phyloP scores from a whole-genome alignment of 208 protist genomes.

The Leishmania braziliensis region DNA sequence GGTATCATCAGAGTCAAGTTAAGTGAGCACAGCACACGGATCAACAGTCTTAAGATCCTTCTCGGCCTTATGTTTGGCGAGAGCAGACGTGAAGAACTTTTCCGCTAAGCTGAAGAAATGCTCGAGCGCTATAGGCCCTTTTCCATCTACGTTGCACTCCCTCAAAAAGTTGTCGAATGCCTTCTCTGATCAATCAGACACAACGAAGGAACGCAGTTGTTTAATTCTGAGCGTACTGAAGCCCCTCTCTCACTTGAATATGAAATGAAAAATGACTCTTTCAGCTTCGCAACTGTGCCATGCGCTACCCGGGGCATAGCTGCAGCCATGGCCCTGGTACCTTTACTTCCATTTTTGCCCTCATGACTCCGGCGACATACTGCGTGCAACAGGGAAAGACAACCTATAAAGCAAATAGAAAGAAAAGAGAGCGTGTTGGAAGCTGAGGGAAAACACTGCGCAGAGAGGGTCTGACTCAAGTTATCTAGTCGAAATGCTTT shows the following conservation, averaged over 20 bases:
- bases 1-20: constrained; percentile 49
- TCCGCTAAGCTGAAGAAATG: constrained; percentile 60
- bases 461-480: not conserved
- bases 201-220: constrained; percentile 32
- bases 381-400: not conserved
- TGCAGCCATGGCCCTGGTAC: not conserved
- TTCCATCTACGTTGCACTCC: constrained; percentile 36
- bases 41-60: constrained; percentile 1
- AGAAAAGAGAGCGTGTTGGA: not conserved
- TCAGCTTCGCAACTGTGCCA: constrained; percentile 64
- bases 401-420: constrained; percentile 18
- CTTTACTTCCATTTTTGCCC: not conserved
- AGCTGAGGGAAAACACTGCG: not conserved
- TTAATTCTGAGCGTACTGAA: constrained; percentile 40
- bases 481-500: not conserved
- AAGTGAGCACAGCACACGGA: constrained; percentile 40
- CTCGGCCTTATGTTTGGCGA: not conserved
- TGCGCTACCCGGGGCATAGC: constrained; percentile 27
- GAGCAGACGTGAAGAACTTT: constrained; percentile 23
- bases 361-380: not conserved
- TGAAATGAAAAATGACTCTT: constrained; percentile 61
- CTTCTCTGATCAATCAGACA: constrained; percentile 30
- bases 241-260: constrained; percentile 48
- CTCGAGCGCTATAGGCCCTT: constrained; percentile 51
- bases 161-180: constrained; percentile 38